Evolutionary conservation across 2,329 filamentous ascomycete genomes (phyloP).

Genomic region (Teratosphaeria destructans): DNA sequence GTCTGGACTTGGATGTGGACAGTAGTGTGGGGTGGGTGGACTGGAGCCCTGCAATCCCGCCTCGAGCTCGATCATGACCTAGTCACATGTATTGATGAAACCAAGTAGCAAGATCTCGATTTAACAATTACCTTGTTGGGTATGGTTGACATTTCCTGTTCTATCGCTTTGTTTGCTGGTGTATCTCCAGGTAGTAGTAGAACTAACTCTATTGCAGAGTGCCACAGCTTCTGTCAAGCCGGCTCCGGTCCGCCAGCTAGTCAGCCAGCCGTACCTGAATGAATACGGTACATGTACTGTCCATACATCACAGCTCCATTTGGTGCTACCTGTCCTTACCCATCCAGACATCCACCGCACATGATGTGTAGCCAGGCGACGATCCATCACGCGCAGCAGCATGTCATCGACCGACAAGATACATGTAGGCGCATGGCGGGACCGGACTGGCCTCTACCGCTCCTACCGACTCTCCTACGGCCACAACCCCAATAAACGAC

Average conservation of each 20-base stretch:
- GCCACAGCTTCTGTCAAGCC: background rate
- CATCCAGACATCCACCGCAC: background rate
- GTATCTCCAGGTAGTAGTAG: too few species aligned
- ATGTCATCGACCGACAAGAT: slow-evolving; percentile 12
- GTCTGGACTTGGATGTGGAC: background rate
- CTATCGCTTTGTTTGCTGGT: background rate
- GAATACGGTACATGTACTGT: background rate
- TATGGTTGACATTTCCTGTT: background rate
- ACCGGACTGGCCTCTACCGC: slow-evolving; percentile 97
- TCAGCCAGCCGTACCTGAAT: background rate
- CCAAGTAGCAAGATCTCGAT: too few species aligned
- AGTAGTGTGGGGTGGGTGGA: background rate
- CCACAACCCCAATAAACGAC: slow-evolving; percentile 78
- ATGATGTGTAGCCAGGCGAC: background rate
- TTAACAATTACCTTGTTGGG: too few species aligned
- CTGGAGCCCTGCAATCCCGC: background rate
- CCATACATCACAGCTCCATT: too few species aligned
- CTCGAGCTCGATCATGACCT: background rate
- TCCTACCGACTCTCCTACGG: slow-evolving; percentile 98
- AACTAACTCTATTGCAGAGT: background rate
- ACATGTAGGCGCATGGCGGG: slow-evolving; percentile 62
- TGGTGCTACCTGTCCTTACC: too few species aligned
- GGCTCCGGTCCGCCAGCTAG: background rate
- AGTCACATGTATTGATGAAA: too few species aligned
- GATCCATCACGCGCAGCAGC: slow-evolving; percentile 6